Evolutionary conservation across 192 early-diverging fungal genomes (phyloP).

Genomic region (Phycomyces nitens): DNA sequence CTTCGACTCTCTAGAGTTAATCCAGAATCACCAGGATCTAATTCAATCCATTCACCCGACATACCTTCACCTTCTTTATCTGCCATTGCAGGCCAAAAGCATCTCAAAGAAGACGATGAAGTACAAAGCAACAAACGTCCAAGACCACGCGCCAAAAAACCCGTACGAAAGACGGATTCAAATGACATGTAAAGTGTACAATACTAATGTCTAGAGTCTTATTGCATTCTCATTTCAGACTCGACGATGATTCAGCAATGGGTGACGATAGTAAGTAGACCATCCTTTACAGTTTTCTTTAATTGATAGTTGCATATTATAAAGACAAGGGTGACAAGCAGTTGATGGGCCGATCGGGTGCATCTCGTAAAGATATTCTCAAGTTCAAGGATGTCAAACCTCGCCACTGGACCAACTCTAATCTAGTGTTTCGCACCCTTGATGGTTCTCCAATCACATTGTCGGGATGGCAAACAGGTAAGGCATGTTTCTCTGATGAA

Average conservation of each 20-base stretch:
- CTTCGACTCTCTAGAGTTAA: constrained; percentile 9
- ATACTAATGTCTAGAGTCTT: background rate
- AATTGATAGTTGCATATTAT: background rate
- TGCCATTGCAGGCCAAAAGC: constrained; percentile 13
- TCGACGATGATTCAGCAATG: background rate
- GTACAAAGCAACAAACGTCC: background rate
- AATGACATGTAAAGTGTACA: background rate
- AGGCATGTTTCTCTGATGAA: background rate
- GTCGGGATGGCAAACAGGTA: constrained; percentile 21
- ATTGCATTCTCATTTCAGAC: background rate
- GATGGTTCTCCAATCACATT: constrained; percentile 17
- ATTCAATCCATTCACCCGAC: constrained; percentile 3
- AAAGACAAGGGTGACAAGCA: background rate
- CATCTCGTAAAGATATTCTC: constrained; percentile 14
- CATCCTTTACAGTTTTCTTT: background rate
- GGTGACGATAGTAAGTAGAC: background rate
- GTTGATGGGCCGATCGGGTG: background rate
- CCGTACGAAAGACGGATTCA: constrained; percentile 8
- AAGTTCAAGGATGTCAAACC: constrained; percentile 20
- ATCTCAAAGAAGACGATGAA: background rate
- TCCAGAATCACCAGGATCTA: constrained; percentile 10
- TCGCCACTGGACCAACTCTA: constrained; percentile 7
- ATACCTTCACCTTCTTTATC: background rate
- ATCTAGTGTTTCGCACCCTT: constrained; percentile 14
- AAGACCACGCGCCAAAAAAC: constrained; percentile 7